Evolutionary conservation across 805 yeast genomes (phyloP), one percentile per base, ranked within the genome.

Genomic region (Wickerhamomyces tratensis): DNA sequence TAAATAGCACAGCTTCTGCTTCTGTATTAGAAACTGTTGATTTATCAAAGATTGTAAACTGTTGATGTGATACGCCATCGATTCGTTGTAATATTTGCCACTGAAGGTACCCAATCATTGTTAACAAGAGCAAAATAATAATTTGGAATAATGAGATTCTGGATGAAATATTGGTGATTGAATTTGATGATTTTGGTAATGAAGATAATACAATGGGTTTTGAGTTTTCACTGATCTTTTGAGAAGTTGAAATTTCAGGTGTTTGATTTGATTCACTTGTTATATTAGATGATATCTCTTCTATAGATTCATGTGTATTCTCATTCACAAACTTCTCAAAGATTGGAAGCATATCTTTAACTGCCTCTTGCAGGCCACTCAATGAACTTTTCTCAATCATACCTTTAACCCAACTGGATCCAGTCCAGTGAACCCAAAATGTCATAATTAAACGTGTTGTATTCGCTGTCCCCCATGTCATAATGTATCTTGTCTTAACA

Each of bases 351-450:
- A 84, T 61, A 10, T 69, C 73, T 40, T 68, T 69, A 11, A 84
- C 74, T 4, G 79, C 80, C 6, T 76, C 71, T 38, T 71, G 67
- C 59, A 88, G 97, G 0, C 98, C 98, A 33, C 79, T 76, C 38
- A 71, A 65, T 12, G 95, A 81, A 43, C 89, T 89, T 48, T 79
- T 82, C 57, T 93, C 98, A 47, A 93, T 83, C 42, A 95, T 79
- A 12, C 84, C 74, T 58, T 87, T 89, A 54, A 93, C 76, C 97
- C 97, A 93, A 46, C 95, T 83, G 41, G 82, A 74, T 3, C 93
- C 95, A 0, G 83, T 76, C 98, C 98, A 93, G 38, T 84, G 82
- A 36, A 91, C 73, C 66, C 77, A 76, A 58, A 74, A 85, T n/a
- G 88, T 74, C n/a, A 84, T 62, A 37, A 64, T 65, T 35, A 93